Base-by-base conservation (phyloP, 345 rosid species). In the Aquilaria sinensis region DNA sequence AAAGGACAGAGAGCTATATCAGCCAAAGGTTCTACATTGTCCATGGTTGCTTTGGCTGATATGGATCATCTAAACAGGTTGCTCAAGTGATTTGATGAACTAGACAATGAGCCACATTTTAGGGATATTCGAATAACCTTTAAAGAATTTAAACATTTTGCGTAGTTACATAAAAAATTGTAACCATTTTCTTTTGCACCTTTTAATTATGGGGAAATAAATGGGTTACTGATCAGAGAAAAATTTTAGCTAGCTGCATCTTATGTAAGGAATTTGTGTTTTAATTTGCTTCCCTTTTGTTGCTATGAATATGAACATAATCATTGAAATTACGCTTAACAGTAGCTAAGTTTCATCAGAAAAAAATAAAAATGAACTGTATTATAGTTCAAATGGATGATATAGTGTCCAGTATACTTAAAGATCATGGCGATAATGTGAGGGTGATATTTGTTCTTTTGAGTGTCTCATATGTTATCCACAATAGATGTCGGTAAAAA, bases 11-110 rank as follows among this genome's bases (percentile, higher is more conserved):
- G 83, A 66, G 80, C 81, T 55, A 86, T 90, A 70, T 84, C 95
- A 34, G 97, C 89, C 15, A 78, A 84, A 73, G 99, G 90, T 84
- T 94, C 90, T 68, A 96, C 97, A 5, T 65, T 94, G 66, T 88
- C 96, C 30, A 77, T 94, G 83, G 97, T 94, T 69, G 96, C 97
- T 74, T 81, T 97, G 49, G 99, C 99, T 63, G 93, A 90, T 73
- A 77, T 90, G 78, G 74, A 80, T 52, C 86, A 87, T 77, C 65
- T 90, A 68, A 53, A 78, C 66, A 69, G 53, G 72, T 79, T 94
- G 74, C 88, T 90, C 63, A 78, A 80, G 76, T 83, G 82, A 67
- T 97, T 81, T 61, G 90, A 90, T 14, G 67, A 72, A 65, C 60
- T 91, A 70, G 67, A 78, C 31, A 74, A 80, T 15, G 77, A 75